Percentiles rank a stretch among this genome's conserved stretches.
Evolutionary conservation across 2,329 filamentous ascomycete genomes (phyloP).

Genomic region (Bipolaris gigantea): DNA sequence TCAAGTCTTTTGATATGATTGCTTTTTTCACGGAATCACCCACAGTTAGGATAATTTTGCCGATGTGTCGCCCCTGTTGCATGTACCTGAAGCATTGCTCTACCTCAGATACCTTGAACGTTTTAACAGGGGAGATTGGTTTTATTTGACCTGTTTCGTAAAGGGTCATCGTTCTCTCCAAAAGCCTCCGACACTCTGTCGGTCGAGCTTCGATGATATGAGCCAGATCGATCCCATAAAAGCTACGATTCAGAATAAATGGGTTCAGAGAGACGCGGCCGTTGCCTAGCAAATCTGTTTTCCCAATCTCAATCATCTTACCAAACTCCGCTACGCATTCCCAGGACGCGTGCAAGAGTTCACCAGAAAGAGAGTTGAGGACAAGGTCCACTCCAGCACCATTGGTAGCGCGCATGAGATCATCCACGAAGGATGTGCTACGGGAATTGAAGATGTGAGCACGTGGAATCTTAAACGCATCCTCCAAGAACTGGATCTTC

Average conservation of each 20-base stretch:
- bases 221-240: neutral
- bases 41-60: neutral
- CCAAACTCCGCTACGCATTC: conserved; percentile 46
- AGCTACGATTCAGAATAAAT: conserved; percentile 10
- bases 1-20: neutral
- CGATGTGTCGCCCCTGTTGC: conserved; percentile 1
- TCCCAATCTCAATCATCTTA: conserved; percentile 27
- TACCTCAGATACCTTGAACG: conserved; percentile 12
- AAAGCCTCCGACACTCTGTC: neutral
- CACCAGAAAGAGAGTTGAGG: conserved; percentile 34
- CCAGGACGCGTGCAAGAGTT: conserved; percentile 36
- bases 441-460: conserved; percentile 40
- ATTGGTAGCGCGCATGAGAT: conserved; percentile 5
- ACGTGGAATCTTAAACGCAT: conserved; percentile 21
- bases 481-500: conserved; percentile 22
- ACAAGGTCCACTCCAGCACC: conserved; percentile 41
- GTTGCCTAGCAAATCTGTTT: conserved; percentile 9
- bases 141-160: conserved; percentile 7
- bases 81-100: neutral
- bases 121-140: conserved; percentile 9
- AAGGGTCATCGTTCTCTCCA: neutral
- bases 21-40: neutral
- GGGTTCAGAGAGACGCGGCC: conserved; percentile 13
- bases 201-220: neutral
- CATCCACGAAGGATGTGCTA: conserved; percentile 1